phyloP scores from a whole-genome alignment of 2,329 filamentous ascomycete genomes.

The Orbilia oligospora region DNA sequence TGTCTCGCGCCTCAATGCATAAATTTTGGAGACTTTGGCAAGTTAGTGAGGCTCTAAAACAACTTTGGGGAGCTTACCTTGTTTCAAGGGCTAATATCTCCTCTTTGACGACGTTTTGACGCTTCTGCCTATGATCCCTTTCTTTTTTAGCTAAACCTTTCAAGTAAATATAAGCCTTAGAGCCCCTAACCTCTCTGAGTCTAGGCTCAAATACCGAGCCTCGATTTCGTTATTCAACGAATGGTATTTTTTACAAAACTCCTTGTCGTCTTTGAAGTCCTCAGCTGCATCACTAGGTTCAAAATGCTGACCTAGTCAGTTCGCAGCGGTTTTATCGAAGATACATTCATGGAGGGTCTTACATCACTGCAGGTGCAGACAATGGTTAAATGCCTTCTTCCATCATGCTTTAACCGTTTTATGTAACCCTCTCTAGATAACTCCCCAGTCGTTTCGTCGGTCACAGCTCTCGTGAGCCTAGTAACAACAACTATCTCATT shows the following conservation, averaged over 20 bases:
- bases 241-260: not conserved
- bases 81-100: not conserved
- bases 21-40: not conserved
- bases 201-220: not conserved
- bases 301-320: not conserved
- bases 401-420: constrained; percentile 8
- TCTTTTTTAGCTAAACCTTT: not conserved
- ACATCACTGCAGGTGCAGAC: constrained; percentile 24
- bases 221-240: not conserved
- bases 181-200: not conserved
- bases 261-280: constrained; percentile 14
- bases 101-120: not conserved
- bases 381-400: constrained; percentile 5
- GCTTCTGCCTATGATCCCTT: not conserved
- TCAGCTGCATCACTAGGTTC: constrained; percentile 16
- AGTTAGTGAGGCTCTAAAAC: not conserved
- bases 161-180: not conserved
- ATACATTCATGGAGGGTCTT: not conserved
- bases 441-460: constrained; percentile 17
- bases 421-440: constrained; percentile 17
- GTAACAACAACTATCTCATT: constrained; percentile 34
- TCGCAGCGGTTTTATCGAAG: no score
- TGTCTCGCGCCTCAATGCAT: constrained; percentile 8
- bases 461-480: constrained; percentile 23
- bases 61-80: not conserved